Base-by-base conservation (phyloP, 495 filamentous ascomycete genomes). In the Lasiosphaeria ovina region DNA sequence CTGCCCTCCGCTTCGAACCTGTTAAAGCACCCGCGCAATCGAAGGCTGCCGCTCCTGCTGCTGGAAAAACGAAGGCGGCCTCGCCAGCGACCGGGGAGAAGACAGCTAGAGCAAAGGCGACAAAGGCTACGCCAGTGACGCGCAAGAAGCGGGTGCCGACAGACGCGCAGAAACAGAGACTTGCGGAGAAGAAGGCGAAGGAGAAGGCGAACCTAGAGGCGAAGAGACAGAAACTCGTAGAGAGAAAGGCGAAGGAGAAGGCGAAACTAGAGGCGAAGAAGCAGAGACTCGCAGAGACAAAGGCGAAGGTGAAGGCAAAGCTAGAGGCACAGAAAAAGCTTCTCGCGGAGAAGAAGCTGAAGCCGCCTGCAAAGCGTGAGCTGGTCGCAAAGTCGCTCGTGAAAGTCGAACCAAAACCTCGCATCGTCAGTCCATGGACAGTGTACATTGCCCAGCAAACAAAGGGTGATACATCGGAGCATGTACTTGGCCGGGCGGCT, bases 261-360 rank as follows among this genome's bases (percentile, higher is more conserved):
- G 10, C 6, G 16, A 57, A 51, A 38, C 50, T 38, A 50, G 67
- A 59, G 51, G 56, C 52, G 49, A 57, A 42, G 7, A 66, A 59
- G 7, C 8, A 42, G 38, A 42, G 12, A 42, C 8, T 24, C 24
- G 24, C 24, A 24, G 24, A 24, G 24, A 24, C 24, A 24, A 24
- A 24, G 24, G 24, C 24, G 24, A 24, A 24, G 24, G 24, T 24
- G 24, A 24, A 24, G 2, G 45, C 24, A 24, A 24, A 24, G 24
- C 24, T 24, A 24, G 24, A 24, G 24, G 24, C 24, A 24, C 24
- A 24, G 24, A 24, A 24, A 24, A 24, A 24, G 24, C 24, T 24
- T 24, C 45, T 66, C 47, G 70, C 55, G 62, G 51, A 62, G 61
- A 54, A 42, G 36, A 73, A 70, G 35, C 55, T 79, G 9, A 51